These are phyloP conservation scores for Sclerospora graminicola DNA, from an alignment of 352 stramenopile genomes.

Conservation along the genomic window DNA sequence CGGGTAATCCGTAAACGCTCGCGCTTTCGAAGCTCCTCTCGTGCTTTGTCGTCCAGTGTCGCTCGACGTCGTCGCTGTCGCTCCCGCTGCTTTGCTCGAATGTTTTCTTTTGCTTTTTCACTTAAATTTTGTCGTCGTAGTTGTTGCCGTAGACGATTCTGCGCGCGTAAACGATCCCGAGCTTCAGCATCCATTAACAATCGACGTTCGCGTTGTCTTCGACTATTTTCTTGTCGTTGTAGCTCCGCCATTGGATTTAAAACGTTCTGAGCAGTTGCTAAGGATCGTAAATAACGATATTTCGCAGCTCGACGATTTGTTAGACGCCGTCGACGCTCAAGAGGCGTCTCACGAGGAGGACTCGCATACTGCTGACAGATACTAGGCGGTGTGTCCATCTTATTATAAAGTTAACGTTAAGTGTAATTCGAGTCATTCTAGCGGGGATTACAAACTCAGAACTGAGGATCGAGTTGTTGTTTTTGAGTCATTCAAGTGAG, in stretches of 20 bases:
- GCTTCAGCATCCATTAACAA: constrained; percentile 29
- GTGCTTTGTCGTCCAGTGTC: constrained; percentile 29
- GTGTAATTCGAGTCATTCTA: neutral
- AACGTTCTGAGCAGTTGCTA: constrained; percentile 1
- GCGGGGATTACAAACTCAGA: neutral
- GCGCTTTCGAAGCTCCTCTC: constrained; percentile 28
- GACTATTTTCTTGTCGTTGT: constrained; percentile 37
- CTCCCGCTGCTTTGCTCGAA: constrained; percentile 32
- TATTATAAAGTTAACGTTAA: neutral
- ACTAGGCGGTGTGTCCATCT: constrained; percentile 40
- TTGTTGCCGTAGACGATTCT: constrained; percentile 55
- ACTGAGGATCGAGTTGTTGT: neutral
- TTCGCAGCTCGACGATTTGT: constrained; percentile 57
- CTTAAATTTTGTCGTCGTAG: constrained; percentile 35
- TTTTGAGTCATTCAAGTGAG: too few species aligned
- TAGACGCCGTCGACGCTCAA: constrained; percentile 38
- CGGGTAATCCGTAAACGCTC: constrained; percentile 38
- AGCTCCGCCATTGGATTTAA: constrained; percentile 4
- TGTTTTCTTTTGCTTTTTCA: constrained; percentile 21
- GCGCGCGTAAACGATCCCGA: constrained; percentile 29
- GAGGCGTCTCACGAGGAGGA: constrained; percentile 27
- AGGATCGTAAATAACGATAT: constrained; percentile 39
- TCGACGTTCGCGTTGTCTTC: constrained; percentile 35
- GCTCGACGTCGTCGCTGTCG: constrained; percentile 33
- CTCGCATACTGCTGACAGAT: constrained; percentile 42